These are phyloP conservation scores for Epichloe uncinata DNA, from an alignment of 2,329 filamentous ascomycete species.

Conservation along the genomic window DNA sequence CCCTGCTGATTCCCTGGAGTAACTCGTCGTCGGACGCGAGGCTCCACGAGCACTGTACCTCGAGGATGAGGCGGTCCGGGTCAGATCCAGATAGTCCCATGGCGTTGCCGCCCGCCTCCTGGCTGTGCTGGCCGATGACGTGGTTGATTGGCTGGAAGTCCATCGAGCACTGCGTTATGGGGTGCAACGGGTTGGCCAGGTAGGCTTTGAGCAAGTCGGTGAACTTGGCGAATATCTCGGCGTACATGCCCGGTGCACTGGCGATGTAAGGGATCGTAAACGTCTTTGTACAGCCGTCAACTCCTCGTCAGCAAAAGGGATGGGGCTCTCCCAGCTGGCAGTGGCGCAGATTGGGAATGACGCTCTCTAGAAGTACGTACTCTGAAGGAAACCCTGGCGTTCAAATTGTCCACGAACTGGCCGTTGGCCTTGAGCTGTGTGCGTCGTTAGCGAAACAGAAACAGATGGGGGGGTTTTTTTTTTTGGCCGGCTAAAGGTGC, in stretches of 20 bases:
- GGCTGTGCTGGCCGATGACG: background rate
- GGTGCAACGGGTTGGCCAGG: background rate
- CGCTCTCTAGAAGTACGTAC: too few relatives aligned
- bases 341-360: too few relatives aligned
- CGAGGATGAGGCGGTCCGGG: background rate
- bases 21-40: background rate
- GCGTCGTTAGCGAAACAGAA: too few relatives aligned
- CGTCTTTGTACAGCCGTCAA: background rate
- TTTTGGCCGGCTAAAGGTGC: too few relatives aligned
- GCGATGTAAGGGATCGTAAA: background rate
- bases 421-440: too few relatives aligned
- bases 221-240: background rate
- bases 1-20: background rate
- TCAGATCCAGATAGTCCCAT: background rate
- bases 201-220: background rate
- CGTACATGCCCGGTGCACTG: background rate
- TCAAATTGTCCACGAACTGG: fast-evolving
- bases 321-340: too few relatives aligned
- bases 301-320: too few relatives aligned
- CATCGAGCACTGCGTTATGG: background rate
- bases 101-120: background rate
- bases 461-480: too few relatives aligned
- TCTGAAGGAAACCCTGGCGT: too few relatives aligned
- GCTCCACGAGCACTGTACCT: background rate
- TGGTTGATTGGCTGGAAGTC: background rate